phyloP scores from a whole-genome alignment of 192 early-diverging fungal genomes.

The Coemansia pectinata region DNA sequence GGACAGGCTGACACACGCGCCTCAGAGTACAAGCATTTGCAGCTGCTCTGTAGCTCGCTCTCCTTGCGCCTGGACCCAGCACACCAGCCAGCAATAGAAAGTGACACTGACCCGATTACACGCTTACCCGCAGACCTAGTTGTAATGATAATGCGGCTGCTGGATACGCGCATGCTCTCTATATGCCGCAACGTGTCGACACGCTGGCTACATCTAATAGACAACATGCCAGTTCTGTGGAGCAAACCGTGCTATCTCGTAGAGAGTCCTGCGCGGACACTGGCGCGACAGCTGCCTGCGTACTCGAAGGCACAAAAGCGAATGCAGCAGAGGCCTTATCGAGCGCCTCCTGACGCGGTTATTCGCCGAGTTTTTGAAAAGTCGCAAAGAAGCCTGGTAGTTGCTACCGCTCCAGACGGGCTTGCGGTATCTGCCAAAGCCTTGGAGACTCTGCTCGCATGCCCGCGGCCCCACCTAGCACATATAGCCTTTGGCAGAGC shows the following conservation, averaged over 20 bases:
- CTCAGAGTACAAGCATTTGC: conserved; percentile 18
- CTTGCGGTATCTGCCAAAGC: not conserved
- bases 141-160: conserved; percentile 10
- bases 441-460: conserved; percentile 18
- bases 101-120: conserved; percentile 14
- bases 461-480: conserved; percentile 20
- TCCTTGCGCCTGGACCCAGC: conserved; percentile 24
- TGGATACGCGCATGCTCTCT: conserved; percentile 26
- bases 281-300: conserved; percentile 28
- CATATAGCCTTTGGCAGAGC: conserved; percentile 8
- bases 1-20: not conserved
- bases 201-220: conserved; percentile 29
- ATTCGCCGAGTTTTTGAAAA: conserved; percentile 22
- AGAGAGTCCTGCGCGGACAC: not conserved
- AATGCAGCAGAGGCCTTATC: not conserved
- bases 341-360: conserved; percentile 14
- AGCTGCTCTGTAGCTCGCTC: conserved; percentile 18
- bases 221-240: conserved; percentile 35
- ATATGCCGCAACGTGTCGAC: conserved; percentile 30
- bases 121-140: conserved; percentile 27
- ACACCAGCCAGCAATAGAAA: not conserved
- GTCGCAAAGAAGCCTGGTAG: conserved; percentile 14
- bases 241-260: conserved; percentile 8
- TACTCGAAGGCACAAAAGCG: conserved; percentile 22
- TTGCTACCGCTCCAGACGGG: conserved; percentile 15